Conservation (phyloP, 805 yeast species). For the Blastobotrys peoriensis region DNA sequence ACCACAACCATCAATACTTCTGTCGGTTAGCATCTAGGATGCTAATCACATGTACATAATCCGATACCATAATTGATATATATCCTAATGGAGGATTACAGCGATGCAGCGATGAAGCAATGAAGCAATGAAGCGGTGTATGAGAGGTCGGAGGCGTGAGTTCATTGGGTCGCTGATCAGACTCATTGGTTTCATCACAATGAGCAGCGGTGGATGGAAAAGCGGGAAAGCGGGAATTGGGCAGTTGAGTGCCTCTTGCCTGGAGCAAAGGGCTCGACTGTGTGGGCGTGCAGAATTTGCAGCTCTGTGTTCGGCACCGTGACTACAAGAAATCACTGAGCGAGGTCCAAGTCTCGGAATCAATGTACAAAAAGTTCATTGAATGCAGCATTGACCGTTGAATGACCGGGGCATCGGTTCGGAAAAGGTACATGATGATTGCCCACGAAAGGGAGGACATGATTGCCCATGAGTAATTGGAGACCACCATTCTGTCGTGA, state of each 20-base stretch:
- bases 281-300: too few species aligned
- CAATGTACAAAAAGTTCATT: conserved; percentile 68
- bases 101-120: too few species aligned
- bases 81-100: background rate
- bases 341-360: conserved; percentile 42
- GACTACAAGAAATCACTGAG: conserved; percentile 21
- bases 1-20: background rate
- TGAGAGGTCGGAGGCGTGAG: too few species aligned
- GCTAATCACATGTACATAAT: background rate
- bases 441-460: conserved; percentile 70
- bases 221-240: too few species aligned
- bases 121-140: too few species aligned
- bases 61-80: background rate
- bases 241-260: too few species aligned
- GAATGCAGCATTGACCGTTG: conserved; percentile 61
- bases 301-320: too few species aligned
- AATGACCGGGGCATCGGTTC: conserved; percentile 53
- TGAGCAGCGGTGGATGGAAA: too few species aligned
- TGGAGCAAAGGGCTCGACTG: too few species aligned
- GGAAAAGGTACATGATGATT: conserved; percentile 62
- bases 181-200: too few species aligned
- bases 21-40: background rate
- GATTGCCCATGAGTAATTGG: conserved; percentile 46
- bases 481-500: conserved; percentile 3
- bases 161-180: too few species aligned